phyloP scores from a whole-genome alignment of 371 early-diverging fungal genomes.

The Syncephalastrum sp. region DNA sequence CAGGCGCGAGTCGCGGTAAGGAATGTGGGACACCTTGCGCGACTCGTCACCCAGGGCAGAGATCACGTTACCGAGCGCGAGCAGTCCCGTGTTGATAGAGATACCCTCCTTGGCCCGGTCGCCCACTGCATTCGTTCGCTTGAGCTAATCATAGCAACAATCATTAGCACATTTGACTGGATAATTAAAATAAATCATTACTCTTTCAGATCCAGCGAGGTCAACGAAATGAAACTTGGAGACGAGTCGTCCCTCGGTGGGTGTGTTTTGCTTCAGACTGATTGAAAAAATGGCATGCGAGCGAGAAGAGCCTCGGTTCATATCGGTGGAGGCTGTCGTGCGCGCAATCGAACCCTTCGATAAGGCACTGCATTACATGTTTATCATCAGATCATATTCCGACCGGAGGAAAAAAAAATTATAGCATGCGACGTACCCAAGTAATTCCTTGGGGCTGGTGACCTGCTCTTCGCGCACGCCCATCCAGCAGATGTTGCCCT shows the following conservation, averaged over 20 bases:
- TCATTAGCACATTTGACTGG: background rate
- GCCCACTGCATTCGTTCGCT: conserved; percentile 87
- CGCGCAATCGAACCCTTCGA: conserved; percentile 77
- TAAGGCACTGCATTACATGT: background rate
- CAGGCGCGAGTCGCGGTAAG: conserved; percentile 96
- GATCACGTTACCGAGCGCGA: conserved; percentile 99
- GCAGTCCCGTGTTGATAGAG: conserved; percentile 95
- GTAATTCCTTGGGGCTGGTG: conserved; percentile 67
- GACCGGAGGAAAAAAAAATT: background rate
- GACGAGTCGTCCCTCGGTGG: conserved; percentile 18
- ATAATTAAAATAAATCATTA: conserved; percentile 16
- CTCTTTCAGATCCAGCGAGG: conserved; percentile 90
- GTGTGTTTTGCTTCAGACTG: conserved; percentile 55
- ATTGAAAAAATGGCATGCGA: conserved; percentile 98
- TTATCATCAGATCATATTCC: background rate
- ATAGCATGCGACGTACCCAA: conserved; percentile 44
- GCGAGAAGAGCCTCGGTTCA: conserved; percentile 94
- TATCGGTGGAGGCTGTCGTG: conserved; percentile 94
- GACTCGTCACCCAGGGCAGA: conserved; percentile 90
- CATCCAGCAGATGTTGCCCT: conserved; percentile 87
- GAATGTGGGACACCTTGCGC: conserved; percentile 72
- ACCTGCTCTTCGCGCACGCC: conserved; percentile 85
- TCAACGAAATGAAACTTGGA: conserved; percentile 97
- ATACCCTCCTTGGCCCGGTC: conserved; percentile 96
- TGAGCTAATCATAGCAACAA: conserved; percentile 51